These are phyloP conservation scores for Pythium folliculosum DNA, from an alignment of 352 stramenopile genomes.

Conservation along the genomic window DNA sequence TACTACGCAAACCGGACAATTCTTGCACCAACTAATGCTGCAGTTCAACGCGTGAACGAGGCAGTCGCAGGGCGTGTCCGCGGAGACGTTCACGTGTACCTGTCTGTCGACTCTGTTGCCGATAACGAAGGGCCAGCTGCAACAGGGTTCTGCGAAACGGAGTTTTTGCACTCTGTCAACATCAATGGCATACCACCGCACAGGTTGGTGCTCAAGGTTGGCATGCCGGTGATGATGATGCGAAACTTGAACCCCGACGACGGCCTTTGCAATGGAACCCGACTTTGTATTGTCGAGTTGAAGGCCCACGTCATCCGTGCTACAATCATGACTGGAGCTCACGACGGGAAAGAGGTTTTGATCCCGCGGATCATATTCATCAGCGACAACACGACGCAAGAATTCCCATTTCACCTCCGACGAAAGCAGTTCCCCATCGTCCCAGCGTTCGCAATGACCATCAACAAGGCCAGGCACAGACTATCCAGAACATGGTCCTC, in stretches of 20 bases:
- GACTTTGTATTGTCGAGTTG: constrained; percentile 27
- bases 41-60: constrained; percentile 17
- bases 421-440: constrained; percentile 33
- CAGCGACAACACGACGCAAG: constrained; percentile 7
- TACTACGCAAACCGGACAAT: constrained; percentile 24
- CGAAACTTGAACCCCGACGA: constrained; percentile 33
- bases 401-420: constrained; percentile 30
- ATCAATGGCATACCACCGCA: constrained; percentile 34
- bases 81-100: constrained; percentile 9
- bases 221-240: constrained; percentile 34
- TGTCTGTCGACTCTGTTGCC: constrained; percentile 14
- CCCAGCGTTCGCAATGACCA: constrained; percentile 37
- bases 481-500: constrained; percentile 33
- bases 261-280: constrained; percentile 32
- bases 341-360: constrained; percentile 16
- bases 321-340: constrained; percentile 32
- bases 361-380: constrained; percentile 32
- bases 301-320: constrained; percentile 31
- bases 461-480: constrained; percentile 45
- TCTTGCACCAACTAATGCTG: constrained; percentile 21
- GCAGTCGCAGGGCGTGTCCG: constrained; percentile 6
- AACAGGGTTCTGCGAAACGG: constrained; percentile 8
- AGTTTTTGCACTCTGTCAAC: constrained; percentile 24
- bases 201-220: constrained; percentile 29
- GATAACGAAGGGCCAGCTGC: constrained; percentile 9